Evolutionary conservation across 768 basidiomycete genomes (phyloP).

Genomic region (Lactifluus subvellereus): DNA sequence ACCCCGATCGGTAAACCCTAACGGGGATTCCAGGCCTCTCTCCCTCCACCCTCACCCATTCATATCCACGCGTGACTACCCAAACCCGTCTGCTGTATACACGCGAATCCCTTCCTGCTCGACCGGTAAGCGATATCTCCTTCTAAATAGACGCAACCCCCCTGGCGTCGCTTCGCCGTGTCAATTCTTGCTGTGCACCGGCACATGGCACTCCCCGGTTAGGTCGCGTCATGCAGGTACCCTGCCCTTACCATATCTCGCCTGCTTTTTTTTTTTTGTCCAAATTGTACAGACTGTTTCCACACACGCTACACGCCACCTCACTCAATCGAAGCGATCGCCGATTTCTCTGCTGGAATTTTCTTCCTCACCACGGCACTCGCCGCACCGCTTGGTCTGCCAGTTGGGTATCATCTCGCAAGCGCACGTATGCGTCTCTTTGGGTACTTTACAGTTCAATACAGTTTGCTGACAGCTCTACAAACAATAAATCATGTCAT

Average conservation of each 20-base stretch:
- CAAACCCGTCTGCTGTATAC: neutral
- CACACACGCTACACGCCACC: neutral
- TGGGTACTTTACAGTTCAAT: neutral
- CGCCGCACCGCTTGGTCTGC: neutral
- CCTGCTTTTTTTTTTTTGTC: neutral
- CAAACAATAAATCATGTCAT: neutral
- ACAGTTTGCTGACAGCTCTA: neutral
- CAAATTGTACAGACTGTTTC: neutral
- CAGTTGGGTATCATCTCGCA: no score
- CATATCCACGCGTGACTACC: neutral
- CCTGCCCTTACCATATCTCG: neutral
- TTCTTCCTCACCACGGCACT: neutral
- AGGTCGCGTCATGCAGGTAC: neutral
- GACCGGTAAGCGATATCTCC: conserved; percentile 7
- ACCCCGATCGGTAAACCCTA: neutral
- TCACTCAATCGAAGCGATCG: neutral
- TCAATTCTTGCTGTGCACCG: neutral
- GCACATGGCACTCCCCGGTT: neutral
- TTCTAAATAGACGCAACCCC: neutral
- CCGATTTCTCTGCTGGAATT: neutral
- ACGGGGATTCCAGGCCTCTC: neutral
- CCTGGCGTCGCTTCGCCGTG: neutral
- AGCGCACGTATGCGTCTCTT: neutral
- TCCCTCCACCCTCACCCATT: neutral
- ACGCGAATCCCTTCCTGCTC: neutral